Evolutionary conservation across 75 land plant species (phyloP), one percentile per base, ranked within the genome.

Genomic region (Selaginella moellendorffii): DNA sequence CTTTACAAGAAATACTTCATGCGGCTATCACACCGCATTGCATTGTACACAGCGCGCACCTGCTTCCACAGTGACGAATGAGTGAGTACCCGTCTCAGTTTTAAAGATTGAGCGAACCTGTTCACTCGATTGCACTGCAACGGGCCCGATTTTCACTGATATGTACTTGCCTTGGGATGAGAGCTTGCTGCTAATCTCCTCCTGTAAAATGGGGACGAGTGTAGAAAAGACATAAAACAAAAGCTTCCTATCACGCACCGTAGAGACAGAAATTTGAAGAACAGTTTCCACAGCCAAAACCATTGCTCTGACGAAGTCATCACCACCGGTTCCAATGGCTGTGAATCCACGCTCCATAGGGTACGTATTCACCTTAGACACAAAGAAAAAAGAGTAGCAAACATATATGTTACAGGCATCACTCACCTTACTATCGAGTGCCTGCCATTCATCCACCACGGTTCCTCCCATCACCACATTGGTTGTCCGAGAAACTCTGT

Each of bases 251-350:
- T 36, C 9, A 63, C 66, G 29, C 66, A 88, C 95, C 81, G 85
- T 77, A 24, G 95, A 84, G 20, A 88, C 78, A 24, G 84, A 81
- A 25, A 74, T 31, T 66, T 85, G 84, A 68, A 88, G 68, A 22
- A 88, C 92, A 30, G 97, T 87, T 75, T 92, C 97, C 62, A 92
- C 97, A 51, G 95, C 97, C 63, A 72, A 81, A 64, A 92, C 82
- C 97, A 92, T 92, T 2, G 97, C 80, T 64, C 85, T 84, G 29
- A 92, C 93, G 73, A 92, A 92, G 68, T 92, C 97, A 71, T 92
- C 97, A 29, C 97, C 97, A 30, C 97, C 97, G 26, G 76, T 85
- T 51, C 97, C 97, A 67, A 92, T 92, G 24, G 97, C 97, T 20
- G 93, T 92, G 77, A 92, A 92, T 2, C 80, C 86, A 66, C 89